phyloP scores from a whole-genome alignment of 306 rosid genomes.

The Cucurbita moschata region DNA sequence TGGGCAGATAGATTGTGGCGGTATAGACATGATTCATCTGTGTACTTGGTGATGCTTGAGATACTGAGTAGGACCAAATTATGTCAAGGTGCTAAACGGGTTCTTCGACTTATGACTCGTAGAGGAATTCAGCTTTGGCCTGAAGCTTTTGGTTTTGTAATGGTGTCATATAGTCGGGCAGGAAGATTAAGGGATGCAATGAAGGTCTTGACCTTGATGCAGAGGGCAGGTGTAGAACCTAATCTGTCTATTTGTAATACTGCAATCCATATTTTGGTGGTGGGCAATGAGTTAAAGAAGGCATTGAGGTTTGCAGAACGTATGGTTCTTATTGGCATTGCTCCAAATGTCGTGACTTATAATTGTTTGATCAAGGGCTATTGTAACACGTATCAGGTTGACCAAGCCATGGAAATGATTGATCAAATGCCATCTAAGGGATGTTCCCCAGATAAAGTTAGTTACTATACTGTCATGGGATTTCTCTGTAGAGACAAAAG shows the following conservation, averaged over 20 bases:
- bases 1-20: conserved; percentile 94
- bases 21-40: conserved; percentile 39
- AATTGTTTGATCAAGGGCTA: conserved; percentile 78
- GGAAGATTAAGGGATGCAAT: conserved; percentile 56
- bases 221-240: conserved; percentile 69
- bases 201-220: conserved; percentile 73
- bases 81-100: conserved; percentile 70
- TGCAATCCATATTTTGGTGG: conserved; percentile 60
- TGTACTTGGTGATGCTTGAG: conserved; percentile 56
- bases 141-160: conserved; percentile 61
- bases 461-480: conserved; percentile 73
- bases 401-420: conserved; percentile 54
- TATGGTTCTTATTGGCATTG: conserved; percentile 52
- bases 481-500: conserved; percentile 52
- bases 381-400: conserved; percentile 37
- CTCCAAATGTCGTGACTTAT: conserved; percentile 52
- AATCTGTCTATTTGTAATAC: conserved; percentile 61
- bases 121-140: conserved; percentile 35
- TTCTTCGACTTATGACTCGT: conserved; percentile 62
- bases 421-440: conserved; percentile 49
- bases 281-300: conserved; percentile 42
- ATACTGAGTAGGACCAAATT: conserved; percentile 69
- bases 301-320: conserved; percentile 46
- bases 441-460: conserved; percentile 64
- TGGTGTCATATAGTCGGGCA: conserved; percentile 73